Evolutionary conservation across 2,329 filamentous ascomycete genomes (phyloP), one percentile per base, ranked within the genome.

Genomic region (Apiospora phragmitis): DNA sequence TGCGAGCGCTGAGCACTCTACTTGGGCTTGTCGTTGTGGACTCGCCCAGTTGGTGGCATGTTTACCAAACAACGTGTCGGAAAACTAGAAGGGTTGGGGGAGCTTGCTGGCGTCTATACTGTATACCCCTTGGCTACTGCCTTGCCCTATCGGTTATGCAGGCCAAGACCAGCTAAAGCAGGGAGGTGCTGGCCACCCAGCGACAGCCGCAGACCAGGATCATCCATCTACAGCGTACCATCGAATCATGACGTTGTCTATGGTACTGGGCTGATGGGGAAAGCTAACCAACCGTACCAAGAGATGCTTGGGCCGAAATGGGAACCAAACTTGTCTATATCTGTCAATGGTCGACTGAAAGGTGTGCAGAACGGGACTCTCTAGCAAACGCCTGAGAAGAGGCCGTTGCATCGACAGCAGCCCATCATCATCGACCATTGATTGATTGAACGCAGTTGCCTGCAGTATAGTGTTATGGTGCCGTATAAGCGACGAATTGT

Each of bases 161-260:
- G 67, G 73, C 75, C 73, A 75, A 76, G 75, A 71, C 68, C 71
- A 71, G 67, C 71, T 70, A 73, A 68, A 70, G 55, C 55, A 62
- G 32, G 55, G 55, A 62, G 55, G 29, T 62, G 55, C 55, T 62
- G 55, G 55, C 32, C 18, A 62, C 55, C 55, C 38, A 38, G 29
- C 29, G 29, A 59, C 29, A 35, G 29, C 24, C 24, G 47, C 47
- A 41, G 47, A 29, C 47, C 11, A 51, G 47, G 47, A 51, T 51
- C 21, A n/a, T n/a, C 45, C 21, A 26, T 16, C 14, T 32, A 9
- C 29, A 59, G 7, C 51, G 16, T 32, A 38, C 32, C 6, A 24
- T 38, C 55, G 55, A 62, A 38, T 38, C 55, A 62, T 62, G 55
- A 62, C 55, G 55, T 62, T 62, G 21, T n/a, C 32, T 21, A 43